Conservation (phyloP, 176 grass and related monocot genomes). For the Pontederia paniculata region DNA sequence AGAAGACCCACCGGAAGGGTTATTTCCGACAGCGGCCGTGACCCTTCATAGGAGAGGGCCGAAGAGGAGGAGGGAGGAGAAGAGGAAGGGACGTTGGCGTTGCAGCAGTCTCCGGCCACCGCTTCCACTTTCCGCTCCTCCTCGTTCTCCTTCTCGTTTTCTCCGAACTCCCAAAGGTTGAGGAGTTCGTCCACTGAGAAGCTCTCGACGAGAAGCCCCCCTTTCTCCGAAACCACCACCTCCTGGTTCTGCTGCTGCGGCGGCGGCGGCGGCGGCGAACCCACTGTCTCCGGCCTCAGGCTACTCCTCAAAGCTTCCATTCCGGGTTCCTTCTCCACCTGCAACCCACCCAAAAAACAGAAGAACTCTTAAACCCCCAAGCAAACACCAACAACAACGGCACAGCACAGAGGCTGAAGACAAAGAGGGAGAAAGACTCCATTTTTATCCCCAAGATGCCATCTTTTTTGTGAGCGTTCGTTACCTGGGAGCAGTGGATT, state of each 20-base stretch:
- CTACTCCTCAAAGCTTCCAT: slow-evolving; percentile 50
- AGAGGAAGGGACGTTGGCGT: background rate
- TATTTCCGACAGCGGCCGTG: slow-evolving; percentile 24
- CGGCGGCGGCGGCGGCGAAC: background rate
- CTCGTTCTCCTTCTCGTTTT: slow-evolving; percentile 26
- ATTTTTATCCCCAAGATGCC: background rate
- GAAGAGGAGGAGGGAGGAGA: slow-evolving; percentile 11
- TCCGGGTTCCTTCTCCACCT: slow-evolving; percentile 30
- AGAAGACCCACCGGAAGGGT: slow-evolving; percentile 48
- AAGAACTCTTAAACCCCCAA: background rate
- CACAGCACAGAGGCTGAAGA: background rate
- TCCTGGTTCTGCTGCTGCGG: slow-evolving; percentile 21
- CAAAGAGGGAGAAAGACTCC: background rate
- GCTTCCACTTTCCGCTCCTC: slow-evolving; percentile 13
- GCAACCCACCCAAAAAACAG: slow-evolving; percentile 2
- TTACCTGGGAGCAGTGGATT: slow-evolving; percentile 6
- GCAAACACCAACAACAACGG: background rate
- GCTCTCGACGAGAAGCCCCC: slow-evolving; percentile 27
- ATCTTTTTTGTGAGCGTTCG: background rate
- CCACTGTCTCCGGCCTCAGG: background rate
- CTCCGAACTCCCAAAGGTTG: slow-evolving; percentile 70
- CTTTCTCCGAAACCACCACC: slow-evolving; percentile 19
- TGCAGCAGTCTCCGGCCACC: background rate
- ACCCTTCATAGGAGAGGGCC: slow-evolving; percentile 27
- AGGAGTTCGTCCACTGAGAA: slow-evolving; percentile 83